Conservation (phyloP, 139 green algal genomes). For the Nannochloris sp. region DNA sequence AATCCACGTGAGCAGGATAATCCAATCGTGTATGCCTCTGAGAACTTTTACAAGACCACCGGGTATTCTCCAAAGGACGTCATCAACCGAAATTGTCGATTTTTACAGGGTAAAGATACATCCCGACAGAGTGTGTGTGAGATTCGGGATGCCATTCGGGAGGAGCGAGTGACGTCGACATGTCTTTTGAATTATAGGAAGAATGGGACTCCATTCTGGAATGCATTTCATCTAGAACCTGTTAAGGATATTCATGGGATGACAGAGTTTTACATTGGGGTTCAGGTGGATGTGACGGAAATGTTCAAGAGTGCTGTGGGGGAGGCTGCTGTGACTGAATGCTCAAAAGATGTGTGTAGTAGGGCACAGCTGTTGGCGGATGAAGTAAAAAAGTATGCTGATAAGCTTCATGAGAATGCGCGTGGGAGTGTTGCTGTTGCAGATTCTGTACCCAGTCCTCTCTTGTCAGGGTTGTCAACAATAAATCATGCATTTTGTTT, state of each 20-base stretch:
- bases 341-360: constrained; percentile 7
- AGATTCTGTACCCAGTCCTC: constrained; percentile 25
- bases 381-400: constrained; percentile 4
- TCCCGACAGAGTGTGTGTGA: constrained; percentile 23
- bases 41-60: constrained; percentile 44
- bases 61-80: constrained; percentile 50
- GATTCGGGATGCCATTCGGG: constrained; percentile 35
- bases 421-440: constrained; percentile 5
- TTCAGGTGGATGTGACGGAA: constrained; percentile 60
- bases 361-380: constrained; percentile 10
- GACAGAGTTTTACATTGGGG: constrained; percentile 62
- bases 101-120: constrained; percentile 38
- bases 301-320: constrained; percentile 11
- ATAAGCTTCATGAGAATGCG: constrained; percentile 2
- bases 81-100: constrained; percentile 55
- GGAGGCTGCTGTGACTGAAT: neutral
- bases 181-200: constrained; percentile 61
- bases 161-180: constrained; percentile 30
- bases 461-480: constrained; percentile 37
- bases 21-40: constrained; percentile 46
- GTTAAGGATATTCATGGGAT: constrained; percentile 15
- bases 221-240: constrained; percentile 32
- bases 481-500: constrained; percentile 54
- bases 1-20: constrained; percentile 31
- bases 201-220: constrained; percentile 35